A percentile compares a stretch with the other conserved stretches of the same genome.
Conservation (phyloP, 2,329 filamentous ascomycete species). For the Sclerotinia borealis region DNA sequence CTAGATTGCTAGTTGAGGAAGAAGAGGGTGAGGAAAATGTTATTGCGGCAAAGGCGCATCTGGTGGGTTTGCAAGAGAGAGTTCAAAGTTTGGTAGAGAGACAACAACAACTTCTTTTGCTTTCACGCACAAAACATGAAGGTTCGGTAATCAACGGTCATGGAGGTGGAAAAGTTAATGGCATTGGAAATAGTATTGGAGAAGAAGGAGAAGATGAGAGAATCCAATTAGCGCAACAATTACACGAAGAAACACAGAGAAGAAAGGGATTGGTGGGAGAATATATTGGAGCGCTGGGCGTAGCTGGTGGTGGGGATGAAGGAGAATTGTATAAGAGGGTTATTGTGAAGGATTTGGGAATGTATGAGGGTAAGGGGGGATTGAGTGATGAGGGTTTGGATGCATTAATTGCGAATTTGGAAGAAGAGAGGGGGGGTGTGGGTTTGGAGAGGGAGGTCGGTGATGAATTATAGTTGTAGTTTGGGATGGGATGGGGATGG, state of each 20-base stretch:
- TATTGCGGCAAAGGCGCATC: slow-evolving; percentile 20
- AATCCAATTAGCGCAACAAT: slow-evolving; percentile 50
- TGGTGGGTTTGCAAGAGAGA: slow-evolving; percentile 21
- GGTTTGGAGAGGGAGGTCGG: slow-evolving; percentile 1
- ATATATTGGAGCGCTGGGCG: slow-evolving; percentile 61
- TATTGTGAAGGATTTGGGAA: slow-evolving; percentile 37
- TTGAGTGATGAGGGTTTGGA: slow-evolving; percentile 33
- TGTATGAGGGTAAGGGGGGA: slow-evolving; percentile 33
- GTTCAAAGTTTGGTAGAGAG: slow-evolving; percentile 35
- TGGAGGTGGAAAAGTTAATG: background rate
- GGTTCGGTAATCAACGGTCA: slow-evolving; percentile 46
- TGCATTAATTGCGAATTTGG: slow-evolving; percentile 24
- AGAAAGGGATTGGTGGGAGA: slow-evolving; percentile 53
- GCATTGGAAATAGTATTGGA: slow-evolving; percentile 22
- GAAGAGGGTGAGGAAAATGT: slow-evolving; percentile 21
- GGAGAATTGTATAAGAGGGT: slow-evolving; percentile 61
- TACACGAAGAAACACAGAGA: slow-evolving; percentile 48
- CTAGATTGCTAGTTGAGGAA: slow-evolving; percentile 43
- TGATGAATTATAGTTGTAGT: background rate
- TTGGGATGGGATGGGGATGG: background rate
- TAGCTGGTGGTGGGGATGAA: slow-evolving; percentile 65
- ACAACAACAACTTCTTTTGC: slow-evolving; percentile 41
- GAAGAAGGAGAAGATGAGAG: slow-evolving; percentile 48
- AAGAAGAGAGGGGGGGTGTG: slow-evolving; percentile 17
- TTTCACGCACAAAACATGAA: slow-evolving; percentile 38